Evolutionary conservation across 169 alveolate genomes (phyloP), one percentile per base, ranked within the genome.

Genomic region (Plasmodium chabaudi): DNA sequence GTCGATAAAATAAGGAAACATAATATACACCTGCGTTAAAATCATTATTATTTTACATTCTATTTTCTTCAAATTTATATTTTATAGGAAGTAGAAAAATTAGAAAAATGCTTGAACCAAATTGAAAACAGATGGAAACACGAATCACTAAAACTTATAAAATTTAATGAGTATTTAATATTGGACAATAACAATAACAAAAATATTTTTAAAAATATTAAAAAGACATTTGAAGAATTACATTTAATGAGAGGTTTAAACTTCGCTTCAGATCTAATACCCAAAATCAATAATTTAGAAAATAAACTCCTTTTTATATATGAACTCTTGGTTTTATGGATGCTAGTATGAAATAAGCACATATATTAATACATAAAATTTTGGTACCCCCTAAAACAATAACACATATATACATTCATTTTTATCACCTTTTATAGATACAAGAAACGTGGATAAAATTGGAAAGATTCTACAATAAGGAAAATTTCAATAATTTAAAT

Each of bases 251-350:
- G 90, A 71, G 68, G 57, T 60, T 53, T 82, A 82, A 55, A 68
- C 9, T 82, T 82, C 49, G 90, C 90, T 39, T 55, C 67, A 1
- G 90, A 82, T 82, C 42, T 82, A 82, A 82, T 82, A 53, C 90
- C 79, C 10, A 82, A 67, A 55, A 82, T 82, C 51, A 82, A 70
- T 55, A 49, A 82, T 67, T 55, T 82, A 71, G 84, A 82, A 70
- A 82, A 67, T 42, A 67, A 67, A 51, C 25, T 82, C 10, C 84
- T 65, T 55, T 67, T 82, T 49, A 67, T 82, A 19, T 60, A 67
- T 27, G 90, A 82, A 47, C 71, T 65, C n/a, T 42, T 82, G 42
- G 55, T 82, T 23, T 19, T 82, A 42, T 82, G 90, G 90, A 67
- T 67, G 9, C 47, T 39, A 27, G 90, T 82, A 56, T 13, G 42